Conservation (phyloP, 1,139 yeast species). For the Lodderomyces elongisporus region DNA sequence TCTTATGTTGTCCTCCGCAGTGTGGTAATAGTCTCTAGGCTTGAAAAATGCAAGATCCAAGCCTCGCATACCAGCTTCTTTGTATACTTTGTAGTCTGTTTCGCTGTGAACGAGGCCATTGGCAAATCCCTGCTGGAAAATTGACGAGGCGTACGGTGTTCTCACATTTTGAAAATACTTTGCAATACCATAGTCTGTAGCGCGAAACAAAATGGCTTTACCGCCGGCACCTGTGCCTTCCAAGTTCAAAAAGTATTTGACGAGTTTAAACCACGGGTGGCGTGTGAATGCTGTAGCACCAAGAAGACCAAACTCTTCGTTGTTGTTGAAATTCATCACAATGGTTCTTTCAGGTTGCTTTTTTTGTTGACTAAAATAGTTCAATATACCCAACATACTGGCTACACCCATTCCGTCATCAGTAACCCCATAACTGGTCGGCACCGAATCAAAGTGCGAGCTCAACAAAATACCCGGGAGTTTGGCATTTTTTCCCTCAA, state of each 20-base stretch:
- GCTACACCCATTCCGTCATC: constrained; percentile 96
- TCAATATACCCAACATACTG: constrained; percentile 66
- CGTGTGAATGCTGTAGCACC: constrained; percentile 75
- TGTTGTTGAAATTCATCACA: constrained; percentile 79
- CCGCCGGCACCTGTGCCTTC: constrained; percentile 99
- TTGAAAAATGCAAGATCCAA: constrained; percentile 58
- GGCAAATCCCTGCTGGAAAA: constrained; percentile 79
- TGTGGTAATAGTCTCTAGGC: constrained; percentile 82
- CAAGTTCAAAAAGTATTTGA: constrained; percentile 67
- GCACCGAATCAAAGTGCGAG: constrained; percentile 89
- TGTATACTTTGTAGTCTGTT: constrained; percentile 78
- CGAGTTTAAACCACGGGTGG: constrained; percentile 69
- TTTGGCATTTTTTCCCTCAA: constrained; percentile 55
- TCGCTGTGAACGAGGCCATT: constrained; percentile 70
- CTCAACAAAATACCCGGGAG: constrained; percentile 69
- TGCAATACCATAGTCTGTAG: constrained; percentile 70
- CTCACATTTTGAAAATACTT: constrained; percentile 43
- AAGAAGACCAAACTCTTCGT: constrained; percentile 83
- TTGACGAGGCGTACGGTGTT: constrained; percentile 72
- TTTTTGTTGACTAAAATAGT: constrained; percentile 36
- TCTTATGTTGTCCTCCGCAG: constrained; percentile 64
- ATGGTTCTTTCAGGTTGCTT: constrained; percentile 65
- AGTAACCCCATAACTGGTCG: constrained; percentile 82
- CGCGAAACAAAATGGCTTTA: constrained; percentile 74
- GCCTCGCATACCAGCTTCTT: constrained; percentile 68